Base-by-base conservation (phyloP, 2,329 filamentous ascomycete genomes). In the Xylariaceae sp. region DNA sequence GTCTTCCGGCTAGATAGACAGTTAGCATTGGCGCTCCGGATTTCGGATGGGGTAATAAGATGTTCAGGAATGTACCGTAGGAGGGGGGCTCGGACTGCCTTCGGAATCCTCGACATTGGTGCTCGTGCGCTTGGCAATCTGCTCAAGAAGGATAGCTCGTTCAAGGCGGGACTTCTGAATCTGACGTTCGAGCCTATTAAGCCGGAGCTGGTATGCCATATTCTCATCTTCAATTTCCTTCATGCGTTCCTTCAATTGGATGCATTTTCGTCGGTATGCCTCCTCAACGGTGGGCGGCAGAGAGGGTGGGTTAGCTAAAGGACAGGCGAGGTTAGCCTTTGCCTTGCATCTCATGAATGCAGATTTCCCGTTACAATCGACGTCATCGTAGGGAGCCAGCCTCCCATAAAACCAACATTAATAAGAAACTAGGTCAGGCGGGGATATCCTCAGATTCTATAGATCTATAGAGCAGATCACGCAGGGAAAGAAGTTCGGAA, bases 211-310 rank as follows among this genome's bases (percentile, higher is more conserved):
- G 45, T 91, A 89, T 54, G 89, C 84, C 67, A 96, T 92, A 73
- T 97, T 97, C 70, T 91, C 89, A 57, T 91, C 87, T 73, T 98
- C 93, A 67, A 98, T 91, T 73, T 97, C 93, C 72, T 88, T 89
- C 62, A 95, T 90, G 59, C 95, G 89, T 67, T 91, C 89, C 77
- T 96, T 96, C 20, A 99, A 84, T 67, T 96, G 90, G 71, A 97
- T 91, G 74, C 93, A 98, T 85, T 99, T 98, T 63, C 91, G 86
- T 68, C 95, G 92, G 76, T 98, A 99, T 48, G 93, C 93, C 72
- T 93, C 89, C 75, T 99, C 93, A 61, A 98, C 92, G 16, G 92
- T 96, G 16, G 95, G 93, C 19, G 93, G 91, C 3, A 89, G 79
- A 41, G 84, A 75, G 16, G 85, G 84, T 26, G 84, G 84, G 52